Percentiles rank a stretch among this genome's conserved stretches.
phyloP scores from a whole-genome alignment of 2,329 filamentous ascomycete genomes.

The Calonectria fujianensis region DNA sequence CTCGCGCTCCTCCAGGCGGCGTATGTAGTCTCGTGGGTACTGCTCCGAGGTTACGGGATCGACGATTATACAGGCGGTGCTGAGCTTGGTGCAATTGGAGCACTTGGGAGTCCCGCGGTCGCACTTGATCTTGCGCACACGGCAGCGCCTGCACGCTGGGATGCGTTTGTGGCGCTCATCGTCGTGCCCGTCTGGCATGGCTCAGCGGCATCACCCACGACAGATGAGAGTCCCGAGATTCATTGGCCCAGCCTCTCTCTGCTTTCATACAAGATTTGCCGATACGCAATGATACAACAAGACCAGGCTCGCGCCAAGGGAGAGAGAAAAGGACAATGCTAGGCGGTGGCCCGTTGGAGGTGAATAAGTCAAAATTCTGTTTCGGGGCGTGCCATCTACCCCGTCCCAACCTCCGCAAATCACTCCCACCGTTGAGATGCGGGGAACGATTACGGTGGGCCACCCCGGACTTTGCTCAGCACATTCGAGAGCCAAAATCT shows the following conservation, averaged over 20 bases:
- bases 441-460: constrained; percentile 20
- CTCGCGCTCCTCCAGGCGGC: constrained; percentile 40
- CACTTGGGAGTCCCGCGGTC: constrained; percentile 86
- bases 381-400: constrained; percentile 3
- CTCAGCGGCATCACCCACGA: constrained; percentile 11
- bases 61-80: constrained; percentile 75
- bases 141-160: constrained; percentile 83
- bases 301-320: not conserved
- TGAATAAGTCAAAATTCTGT: constrained; percentile 3
- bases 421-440: constrained; percentile 12
- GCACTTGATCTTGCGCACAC: constrained; percentile 87
- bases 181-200: constrained; percentile 26
- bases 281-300: not conserved
- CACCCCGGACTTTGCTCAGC: constrained; percentile 18
- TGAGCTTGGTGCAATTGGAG: constrained; percentile 81
- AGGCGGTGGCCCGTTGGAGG: constrained; percentile 4
- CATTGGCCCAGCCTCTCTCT: constrained; percentile 1
- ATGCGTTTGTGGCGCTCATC: constrained; percentile 41
- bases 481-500: not conserved
- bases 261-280: not conserved
- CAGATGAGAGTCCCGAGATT: constrained; percentile 13
- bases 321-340: not conserved
- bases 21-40: constrained; percentile 43
- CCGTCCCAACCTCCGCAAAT: constrained; percentile 21
- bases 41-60: constrained; percentile 43